Percentiles rank a stretch among this genome's conserved stretches.
These are phyloP conservation scores for Sextonia rubra DNA, from an alignment of 164 flowering plant genomes.

Conservation along the genomic window DNA sequence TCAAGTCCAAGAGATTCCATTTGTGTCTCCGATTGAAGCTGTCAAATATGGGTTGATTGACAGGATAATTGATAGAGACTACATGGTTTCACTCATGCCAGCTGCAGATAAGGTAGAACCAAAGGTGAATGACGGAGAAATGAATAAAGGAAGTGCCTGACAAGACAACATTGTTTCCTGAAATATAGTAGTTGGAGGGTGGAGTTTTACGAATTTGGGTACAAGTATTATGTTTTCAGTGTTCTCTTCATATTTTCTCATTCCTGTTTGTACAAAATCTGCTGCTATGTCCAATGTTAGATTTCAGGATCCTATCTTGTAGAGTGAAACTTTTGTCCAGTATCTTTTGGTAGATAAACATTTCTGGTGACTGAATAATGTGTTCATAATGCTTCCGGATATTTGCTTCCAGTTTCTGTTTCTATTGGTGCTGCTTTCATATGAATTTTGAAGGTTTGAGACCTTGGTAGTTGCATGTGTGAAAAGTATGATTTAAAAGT, in stretches of 20 bases:
- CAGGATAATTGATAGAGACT: slow-evolving; percentile 76
- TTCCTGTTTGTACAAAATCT: not conserved
- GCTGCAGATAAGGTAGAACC: slow-evolving; percentile 69
- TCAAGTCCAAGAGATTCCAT: slow-evolving; percentile 75
- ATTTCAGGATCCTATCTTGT: not conserved
- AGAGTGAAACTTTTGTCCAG: too few relatives aligned
- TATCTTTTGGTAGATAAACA: not conserved
- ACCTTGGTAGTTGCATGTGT: too few relatives aligned
- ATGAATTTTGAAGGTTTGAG: too few relatives aligned
- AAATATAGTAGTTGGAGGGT: slow-evolving; percentile 49
- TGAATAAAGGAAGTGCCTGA: slow-evolving; percentile 56
- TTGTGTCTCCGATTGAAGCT: slow-evolving; percentile 93
- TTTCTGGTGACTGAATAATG: not conserved
- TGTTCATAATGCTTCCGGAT: not conserved
- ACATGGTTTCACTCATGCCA: slow-evolving; percentile 69
- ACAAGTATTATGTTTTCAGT: not conserved
- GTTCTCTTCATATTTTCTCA: not conserved
- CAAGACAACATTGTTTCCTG: slow-evolving; percentile 78
- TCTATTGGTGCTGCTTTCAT: not conserved
- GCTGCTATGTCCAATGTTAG: not conserved
- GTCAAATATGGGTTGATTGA: slow-evolving; percentile 87
- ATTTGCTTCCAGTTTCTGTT: not conserved
- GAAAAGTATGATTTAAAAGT: too few relatives aligned
- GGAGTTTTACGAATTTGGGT: not conserved
- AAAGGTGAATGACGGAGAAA: slow-evolving; percentile 39